Percentiles rank a stretch among this genome's conserved stretches.
Evolutionary conservation across 2,329 filamentous ascomycete genomes (phyloP).

Genomic region (Penicillium sp.): DNA sequence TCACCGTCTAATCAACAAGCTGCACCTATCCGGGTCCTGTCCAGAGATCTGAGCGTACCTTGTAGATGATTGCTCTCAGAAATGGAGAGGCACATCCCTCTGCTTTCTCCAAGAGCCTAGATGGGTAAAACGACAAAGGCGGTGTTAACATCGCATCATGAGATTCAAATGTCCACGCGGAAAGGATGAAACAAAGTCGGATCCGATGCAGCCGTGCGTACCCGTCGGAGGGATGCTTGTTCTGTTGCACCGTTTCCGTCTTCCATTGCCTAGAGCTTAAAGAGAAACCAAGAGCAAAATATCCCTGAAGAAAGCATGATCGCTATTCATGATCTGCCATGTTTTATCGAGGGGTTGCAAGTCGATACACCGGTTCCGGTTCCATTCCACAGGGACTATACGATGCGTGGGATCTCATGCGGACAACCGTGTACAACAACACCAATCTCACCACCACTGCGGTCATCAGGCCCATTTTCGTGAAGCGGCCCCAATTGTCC

Average conservation of each 20-base stretch:
- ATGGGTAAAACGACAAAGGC: background rate
- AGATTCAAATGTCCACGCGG: slow-evolving; percentile 6
- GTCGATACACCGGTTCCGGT: too few relatives aligned
- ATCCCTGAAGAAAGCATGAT: background rate
- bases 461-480: slow-evolving; percentile 47
- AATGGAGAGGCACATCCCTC: background rate
- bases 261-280: slow-evolving; percentile 10
- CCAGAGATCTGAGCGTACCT: slow-evolving; percentile 1
- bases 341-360: background rate
- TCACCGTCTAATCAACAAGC: background rate
- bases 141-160: background rate
- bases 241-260: slow-evolving; percentile 17
- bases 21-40: slow-evolving; percentile 8
- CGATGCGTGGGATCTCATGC: slow-evolving; percentile 46
- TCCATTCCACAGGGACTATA: slow-evolving; percentile 37
- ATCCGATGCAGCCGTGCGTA: slow-evolving; percentile 18
- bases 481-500: slow-evolving; percentile 43
- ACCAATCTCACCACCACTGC: slow-evolving; percentile 41
- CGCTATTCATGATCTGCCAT: background rate
- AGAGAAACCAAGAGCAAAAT: background rate
- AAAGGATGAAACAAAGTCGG: slow-evolving; percentile 21
- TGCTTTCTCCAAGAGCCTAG: background rate
- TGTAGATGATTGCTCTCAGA: background rate
- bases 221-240: slow-evolving; percentile 20
- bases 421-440: slow-evolving; percentile 49